Evolutionary conservation across 208 protist genomes (phyloP), one percentile per base, ranked within the genome.

Genomic region (Crithidia thermophila): DNA sequence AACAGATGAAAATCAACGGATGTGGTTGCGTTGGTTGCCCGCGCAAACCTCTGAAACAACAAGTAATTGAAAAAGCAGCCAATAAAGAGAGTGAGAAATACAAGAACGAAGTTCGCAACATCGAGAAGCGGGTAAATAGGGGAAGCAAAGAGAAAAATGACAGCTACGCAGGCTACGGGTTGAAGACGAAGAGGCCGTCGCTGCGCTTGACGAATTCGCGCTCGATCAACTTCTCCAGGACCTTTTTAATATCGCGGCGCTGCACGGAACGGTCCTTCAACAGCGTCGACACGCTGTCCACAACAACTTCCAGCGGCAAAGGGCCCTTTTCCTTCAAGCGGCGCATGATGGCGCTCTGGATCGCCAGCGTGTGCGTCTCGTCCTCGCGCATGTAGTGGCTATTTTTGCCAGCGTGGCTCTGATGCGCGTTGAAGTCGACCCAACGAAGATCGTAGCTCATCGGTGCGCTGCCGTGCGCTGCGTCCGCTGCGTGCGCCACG

Each of bases 171-270:
- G 43, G 14, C 18, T 63, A 75, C 9, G 69, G 68, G 18, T 62
- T 67, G 36, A 74, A 74, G 5, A 53, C 63, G 33, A 75, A 68
- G 3, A 31, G 33, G 49, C 39, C 46, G 2, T 67, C 60, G 42
- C 53, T 45, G 31, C 72, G 64, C 21, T 65, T 30, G 51, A 77
- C 65, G 28, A 65, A 42, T n/a, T 69, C 72, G 11, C 64, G 63
- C 50, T 69, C 61, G n/a, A 77, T 60, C 34, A 77, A 51, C 31
- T 68, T 67, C 23, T 68, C 60, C 42, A 75, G 53, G 27, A 75
- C 69, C 33, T 67, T 67, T 21, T 68, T 75, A n/a, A 75, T 75
- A 13, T 75, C 61, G 1, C 69, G 34, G 20, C 50, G 47, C 20
- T 65, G 61, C 7, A 64, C 46, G 20, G 59, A 49, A 25, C 63